phyloP scores from a whole-genome alignment of 2,329 filamentous ascomycete species.

The Aureobasidium melanogenum region DNA sequence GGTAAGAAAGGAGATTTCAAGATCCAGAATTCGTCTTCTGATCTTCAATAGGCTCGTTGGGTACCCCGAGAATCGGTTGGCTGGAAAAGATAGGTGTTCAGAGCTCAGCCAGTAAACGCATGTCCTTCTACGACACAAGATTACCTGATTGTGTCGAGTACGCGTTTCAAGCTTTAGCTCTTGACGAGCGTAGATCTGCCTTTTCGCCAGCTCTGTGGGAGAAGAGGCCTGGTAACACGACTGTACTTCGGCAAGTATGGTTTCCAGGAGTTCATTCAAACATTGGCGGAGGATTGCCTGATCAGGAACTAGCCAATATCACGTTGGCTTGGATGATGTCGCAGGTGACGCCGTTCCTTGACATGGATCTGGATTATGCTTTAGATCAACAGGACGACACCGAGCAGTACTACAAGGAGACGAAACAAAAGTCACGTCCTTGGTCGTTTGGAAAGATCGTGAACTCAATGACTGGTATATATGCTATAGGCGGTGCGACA shows the following conservation, averaged over 20 bases:
- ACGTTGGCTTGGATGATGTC: slow-evolving; percentile 50
- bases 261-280: slow-evolving; percentile 40
- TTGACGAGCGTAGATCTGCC: slow-evolving; percentile 34
- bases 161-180: slow-evolving; percentile 37
- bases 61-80: slow-evolving; percentile 38
- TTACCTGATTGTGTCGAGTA: slow-evolving; percentile 31
- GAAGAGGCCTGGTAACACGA: slow-evolving; percentile 33
- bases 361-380: slow-evolving; percentile 39
- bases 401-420: slow-evolving; percentile 35
- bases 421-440: slow-evolving; percentile 32
- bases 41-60: slow-evolving; percentile 25
- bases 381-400: slow-evolving; percentile 39
- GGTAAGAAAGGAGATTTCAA: slow-evolving; percentile 13
- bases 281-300: slow-evolving; percentile 37
- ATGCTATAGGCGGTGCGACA: slow-evolving; percentile 36
- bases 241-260: slow-evolving; percentile 39
- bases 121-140: slow-evolving; percentile 41
- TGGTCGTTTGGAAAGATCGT: slow-evolving; percentile 43
- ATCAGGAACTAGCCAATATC: slow-evolving; percentile 42
- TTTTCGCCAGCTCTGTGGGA: slow-evolving; percentile 37
- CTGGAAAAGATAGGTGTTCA: slow-evolving; percentile 27
- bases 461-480: slow-evolving; percentile 37
- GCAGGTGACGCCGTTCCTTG: slow-evolving; percentile 40
- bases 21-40: neutral
- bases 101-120: slow-evolving; percentile 22